Evolutionary conservation across 179 eudicot species (phyloP).

Genomic region (Beta lomatogona): DNA sequence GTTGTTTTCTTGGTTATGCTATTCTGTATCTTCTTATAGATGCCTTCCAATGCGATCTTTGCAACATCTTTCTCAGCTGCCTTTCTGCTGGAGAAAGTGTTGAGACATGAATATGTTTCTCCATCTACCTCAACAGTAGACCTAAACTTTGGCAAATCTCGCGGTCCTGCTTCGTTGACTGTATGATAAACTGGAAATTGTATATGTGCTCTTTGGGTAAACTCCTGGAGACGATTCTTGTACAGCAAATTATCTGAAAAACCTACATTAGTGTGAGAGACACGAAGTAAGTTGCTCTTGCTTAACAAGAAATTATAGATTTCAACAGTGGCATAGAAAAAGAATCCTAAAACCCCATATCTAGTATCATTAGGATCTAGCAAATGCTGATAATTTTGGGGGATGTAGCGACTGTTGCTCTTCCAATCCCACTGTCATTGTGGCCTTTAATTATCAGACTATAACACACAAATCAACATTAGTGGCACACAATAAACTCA

Average conservation of each 20-base stretch:
- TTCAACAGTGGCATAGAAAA: too few relatives aligned
- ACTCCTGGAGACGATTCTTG: slow-evolving; percentile 53
- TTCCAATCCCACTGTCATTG: neutral
- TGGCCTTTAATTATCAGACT: neutral
- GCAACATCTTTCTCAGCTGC: slow-evolving; percentile 69
- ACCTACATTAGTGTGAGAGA: slow-evolving; percentile 29
- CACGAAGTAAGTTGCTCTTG: neutral
- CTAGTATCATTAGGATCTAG: too few relatives aligned
- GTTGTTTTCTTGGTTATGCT: slow-evolving; percentile 32
- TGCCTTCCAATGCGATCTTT: slow-evolving; percentile 43
- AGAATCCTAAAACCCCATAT: too few relatives aligned
- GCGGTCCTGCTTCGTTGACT: slow-evolving; percentile 33
- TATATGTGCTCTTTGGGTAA: slow-evolving; percentile 40
- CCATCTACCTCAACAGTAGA: slow-evolving; percentile 61
- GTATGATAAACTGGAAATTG: slow-evolving; percentile 51
- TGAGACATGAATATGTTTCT: slow-evolving; percentile 33
- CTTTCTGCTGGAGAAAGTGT: slow-evolving; percentile 35
- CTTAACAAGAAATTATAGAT: neutral
- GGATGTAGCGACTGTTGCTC: neutral
- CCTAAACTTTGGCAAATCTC: slow-evolving; percentile 38
- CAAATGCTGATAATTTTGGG: neutral
- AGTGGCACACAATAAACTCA: neutral
- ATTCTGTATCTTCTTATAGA: slow-evolving; percentile 34
- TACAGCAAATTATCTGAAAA: slow-evolving; percentile 23
- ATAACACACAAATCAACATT: neutral